Conservation (phyloP, 306 rosid genomes). For the Rosa multiflora region DNA sequence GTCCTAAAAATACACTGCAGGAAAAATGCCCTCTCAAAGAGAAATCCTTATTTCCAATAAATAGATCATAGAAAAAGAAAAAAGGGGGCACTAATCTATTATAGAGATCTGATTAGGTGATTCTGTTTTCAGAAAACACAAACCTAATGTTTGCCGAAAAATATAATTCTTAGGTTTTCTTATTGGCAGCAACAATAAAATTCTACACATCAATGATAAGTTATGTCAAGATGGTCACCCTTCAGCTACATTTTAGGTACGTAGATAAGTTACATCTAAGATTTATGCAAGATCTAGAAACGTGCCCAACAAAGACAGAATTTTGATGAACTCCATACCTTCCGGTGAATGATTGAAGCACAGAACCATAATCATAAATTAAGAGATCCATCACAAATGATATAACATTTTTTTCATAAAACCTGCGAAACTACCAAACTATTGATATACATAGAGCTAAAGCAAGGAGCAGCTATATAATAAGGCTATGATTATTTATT, state of each 20-base stretch:
- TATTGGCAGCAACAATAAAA: neutral
- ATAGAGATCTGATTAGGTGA: neutral
- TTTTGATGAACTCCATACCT: too few species aligned
- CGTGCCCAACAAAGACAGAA: too few species aligned
- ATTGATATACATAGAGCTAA: slow-evolving; percentile 23
- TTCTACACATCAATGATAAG: neutral
- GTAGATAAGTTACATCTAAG: too few species aligned
- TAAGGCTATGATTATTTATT: neutral
- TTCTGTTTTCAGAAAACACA: neutral
- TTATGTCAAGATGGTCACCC: slow-evolving; percentile 10
- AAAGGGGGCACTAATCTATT: neutral
- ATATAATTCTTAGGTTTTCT: neutral
- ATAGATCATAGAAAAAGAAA: neutral
- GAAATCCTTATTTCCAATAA: neutral
- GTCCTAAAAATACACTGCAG: neutral
- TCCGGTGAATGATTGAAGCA: too few species aligned
- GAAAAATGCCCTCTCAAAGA: neutral
- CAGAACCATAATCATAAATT: too few species aligned
- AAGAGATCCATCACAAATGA: too few species aligned
- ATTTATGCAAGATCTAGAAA: too few species aligned
- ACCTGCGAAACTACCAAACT: slow-evolving; percentile 56
- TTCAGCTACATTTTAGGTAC: neutral
- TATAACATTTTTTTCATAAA: neutral
- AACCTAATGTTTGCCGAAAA: neutral
- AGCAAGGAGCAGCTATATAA: neutral